Conservation (phyloP, 2,329 filamentous ascomycete species). For the Apiospora rasikravindrae region DNA sequence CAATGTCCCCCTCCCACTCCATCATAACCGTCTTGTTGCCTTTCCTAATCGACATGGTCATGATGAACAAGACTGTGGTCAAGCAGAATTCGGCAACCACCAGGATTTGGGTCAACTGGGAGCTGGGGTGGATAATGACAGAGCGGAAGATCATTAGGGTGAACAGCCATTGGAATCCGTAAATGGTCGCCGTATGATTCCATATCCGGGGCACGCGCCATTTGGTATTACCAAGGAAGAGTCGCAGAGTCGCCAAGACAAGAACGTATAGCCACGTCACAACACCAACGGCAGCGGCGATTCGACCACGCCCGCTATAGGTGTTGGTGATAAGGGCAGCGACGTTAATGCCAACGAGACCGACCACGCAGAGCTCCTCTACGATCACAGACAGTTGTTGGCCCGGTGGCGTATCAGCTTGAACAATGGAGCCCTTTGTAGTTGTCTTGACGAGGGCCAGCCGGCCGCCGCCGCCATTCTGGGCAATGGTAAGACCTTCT, state of each 20-base stretch:
- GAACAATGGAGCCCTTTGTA: conserved; percentile 68
- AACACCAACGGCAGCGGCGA: conserved; percentile 70
- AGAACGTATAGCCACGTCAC: conserved; percentile 83
- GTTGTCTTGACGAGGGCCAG: conserved; percentile 64
- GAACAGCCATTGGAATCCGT: conserved; percentile 82
- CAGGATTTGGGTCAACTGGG: conserved; percentile 65
- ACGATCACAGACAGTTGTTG: conserved; percentile 72
- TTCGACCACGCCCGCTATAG: conserved; percentile 61
- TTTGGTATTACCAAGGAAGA: conserved; percentile 69
- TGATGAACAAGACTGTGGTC: conserved; percentile 72
- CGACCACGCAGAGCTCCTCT: conserved; percentile 77
- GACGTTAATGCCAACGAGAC: conserved; percentile 72
- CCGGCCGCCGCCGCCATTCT: conserved; percentile 54
- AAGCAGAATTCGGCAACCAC: conserved; percentile 77
- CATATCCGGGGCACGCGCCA: conserved; percentile 77
- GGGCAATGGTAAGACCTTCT: conserved; percentile 57
- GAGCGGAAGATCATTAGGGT: conserved; percentile 82
- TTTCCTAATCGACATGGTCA: conserved; percentile 83
- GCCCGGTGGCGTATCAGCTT: conserved; percentile 76
- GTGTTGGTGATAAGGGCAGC: conserved; percentile 65
- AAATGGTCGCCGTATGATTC: conserved; percentile 91
- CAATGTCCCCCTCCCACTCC: conserved; percentile 86
- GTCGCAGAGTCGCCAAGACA: conserved; percentile 72
- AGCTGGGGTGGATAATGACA: conserved; percentile 76
- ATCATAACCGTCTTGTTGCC: conserved; percentile 89